Base-by-base conservation (phyloP, 768 basidiomycete species). In the Auricularia cornea region DNA sequence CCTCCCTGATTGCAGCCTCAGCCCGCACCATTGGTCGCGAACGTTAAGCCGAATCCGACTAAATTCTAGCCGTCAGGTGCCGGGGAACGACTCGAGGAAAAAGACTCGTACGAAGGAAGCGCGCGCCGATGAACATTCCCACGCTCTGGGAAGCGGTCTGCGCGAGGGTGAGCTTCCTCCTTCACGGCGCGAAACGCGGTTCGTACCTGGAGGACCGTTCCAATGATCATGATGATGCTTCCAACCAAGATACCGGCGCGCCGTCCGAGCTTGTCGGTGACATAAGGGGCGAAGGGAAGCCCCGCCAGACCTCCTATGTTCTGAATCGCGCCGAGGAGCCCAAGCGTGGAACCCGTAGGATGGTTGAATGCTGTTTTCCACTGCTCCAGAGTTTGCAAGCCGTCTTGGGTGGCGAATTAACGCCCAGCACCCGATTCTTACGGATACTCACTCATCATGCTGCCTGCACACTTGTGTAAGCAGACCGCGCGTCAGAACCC, bases 241-340 rank as follows among this genome's bases (percentile, higher is more conserved):
- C 90, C 90, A 23, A 90, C 64, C 74, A 86, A 83, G 38, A 91
- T 81, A 18, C 87, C 79, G 3, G 72, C 71, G 31, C 86, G 81
- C 69, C 90, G 87, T 57, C 90, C 90, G 60, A 90, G 71, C 48
- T 83, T 82, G 70, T 92, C 90, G 26, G 89, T 83, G 38, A 88
- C 66, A 70, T 89, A 88, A 0, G 89, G 87, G 0, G 85, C 81
- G 71, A 89, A 82, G 30, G 88, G 88, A 70, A 84, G 85, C 2
- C 81, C 89, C 10, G 83, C 84, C 63, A 90, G 74, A 28, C 78
- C 73, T 38, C 44, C 44, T 20, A 48, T 48, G 2, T 83, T 86
- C 74, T 89, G 89, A 61, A 89, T 89, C 62, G 88, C 89, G 68
- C 87, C 88, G 59, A 90, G 79, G n/a, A 90, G 73, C 70, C 88